Evolutionary conservation across 306 rosid species (phyloP), one percentile per base, ranked within the genome.

Genomic region (Quercus cerris): DNA sequence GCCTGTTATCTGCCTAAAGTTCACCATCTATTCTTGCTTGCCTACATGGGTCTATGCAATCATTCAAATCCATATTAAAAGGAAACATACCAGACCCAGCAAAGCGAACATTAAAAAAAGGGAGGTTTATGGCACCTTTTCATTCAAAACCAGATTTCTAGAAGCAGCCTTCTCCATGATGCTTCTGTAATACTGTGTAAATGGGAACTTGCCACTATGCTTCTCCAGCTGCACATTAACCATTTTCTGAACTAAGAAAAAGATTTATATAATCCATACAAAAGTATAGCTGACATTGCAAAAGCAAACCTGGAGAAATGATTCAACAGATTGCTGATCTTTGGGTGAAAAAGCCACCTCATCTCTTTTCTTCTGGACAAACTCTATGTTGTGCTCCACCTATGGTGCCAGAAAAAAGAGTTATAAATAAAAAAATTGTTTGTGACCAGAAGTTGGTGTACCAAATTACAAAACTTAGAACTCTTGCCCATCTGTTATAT

Each of bases 381-480:
- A 91, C 75, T 87, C 89, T 64, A 90, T 61, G 78, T 95, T 95
- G 82, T 84, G 84, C 92, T 91, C 98, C 80, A 90, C 99, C 98
- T 95, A 87, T 69, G 80, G 68, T 70, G 3, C 68, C 82, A 75
- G 35, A 25, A 71, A 11, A 44, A 51, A 51, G 49, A 41, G 55
- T 11, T 33, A 55, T 75, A 38, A 38, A 38, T 38, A 38, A 59
- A 38, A 33, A 54, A 66, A 67, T 52, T 71, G 27, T 23, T 35
- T 54, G 31, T 17, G 66, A 30, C 20, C 80, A 22, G 51, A 20
- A 30, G 12, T 23, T 27, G 33, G 25, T 25, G 20, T 27, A 74
- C 56, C 56, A 35, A 38, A 4, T 22, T 55, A 1, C 23, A 67
- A 46, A n/a, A n/a, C n/a, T 41, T 54, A 56, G 17, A 23, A 55